Evolutionary conservation across 2,329 filamentous ascomycete species (phyloP).

Genomic region (Colletotrichum plurivorum): DNA sequence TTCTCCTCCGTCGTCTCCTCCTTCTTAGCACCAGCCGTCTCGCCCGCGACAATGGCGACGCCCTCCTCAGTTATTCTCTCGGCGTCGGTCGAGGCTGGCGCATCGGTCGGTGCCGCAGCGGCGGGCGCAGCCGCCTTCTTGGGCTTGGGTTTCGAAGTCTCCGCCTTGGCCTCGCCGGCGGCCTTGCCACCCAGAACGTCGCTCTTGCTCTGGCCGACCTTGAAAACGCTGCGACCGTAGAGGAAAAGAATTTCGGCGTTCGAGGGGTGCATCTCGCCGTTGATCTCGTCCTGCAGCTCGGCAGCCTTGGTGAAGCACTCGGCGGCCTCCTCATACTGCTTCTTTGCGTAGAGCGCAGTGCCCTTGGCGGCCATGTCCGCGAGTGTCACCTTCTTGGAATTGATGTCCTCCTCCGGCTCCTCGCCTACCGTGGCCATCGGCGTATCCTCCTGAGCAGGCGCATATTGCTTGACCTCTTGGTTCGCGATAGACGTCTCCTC

Average conservation of each 20-base stretch:
- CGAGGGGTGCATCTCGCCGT: conserved; percentile 90
- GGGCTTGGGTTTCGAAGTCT: conserved; percentile 50
- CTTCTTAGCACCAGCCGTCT: conserved; percentile 58
- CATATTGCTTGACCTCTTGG: conserved; percentile 37
- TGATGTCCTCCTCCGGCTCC: conserved; percentile 58
- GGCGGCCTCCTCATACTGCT: conserved; percentile 87
- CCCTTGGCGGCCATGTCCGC: conserved; percentile 86
- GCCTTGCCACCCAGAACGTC: conserved; percentile 92
- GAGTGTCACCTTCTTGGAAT: conserved; percentile 74
- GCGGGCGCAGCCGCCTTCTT: conserved; percentile 52
- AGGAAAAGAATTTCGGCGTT: conserved; percentile 96
- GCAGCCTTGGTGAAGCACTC: conserved; percentile 92
- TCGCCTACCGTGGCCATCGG: conserved; percentile 28
- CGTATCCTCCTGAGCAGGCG: conserved; percentile 34
- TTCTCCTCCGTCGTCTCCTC: conserved; percentile 62
- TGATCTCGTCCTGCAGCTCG: conserved; percentile 89
- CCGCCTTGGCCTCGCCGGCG: conserved; percentile 64
- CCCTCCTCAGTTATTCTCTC: conserved; percentile 63
- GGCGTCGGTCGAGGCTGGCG: conserved; percentile 52
- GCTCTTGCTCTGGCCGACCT: conserved; percentile 93
- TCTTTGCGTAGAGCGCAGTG: conserved; percentile 87
- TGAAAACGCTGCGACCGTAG: conserved; percentile 94
- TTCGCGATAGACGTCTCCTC: conserved; percentile 44
- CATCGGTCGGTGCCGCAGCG: conserved; percentile 49
- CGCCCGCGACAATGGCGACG: conserved; percentile 59